phyloP scores from a whole-genome alignment of 192 early-diverging fungal genomes.

The Entophlyctis helioformis region DNA sequence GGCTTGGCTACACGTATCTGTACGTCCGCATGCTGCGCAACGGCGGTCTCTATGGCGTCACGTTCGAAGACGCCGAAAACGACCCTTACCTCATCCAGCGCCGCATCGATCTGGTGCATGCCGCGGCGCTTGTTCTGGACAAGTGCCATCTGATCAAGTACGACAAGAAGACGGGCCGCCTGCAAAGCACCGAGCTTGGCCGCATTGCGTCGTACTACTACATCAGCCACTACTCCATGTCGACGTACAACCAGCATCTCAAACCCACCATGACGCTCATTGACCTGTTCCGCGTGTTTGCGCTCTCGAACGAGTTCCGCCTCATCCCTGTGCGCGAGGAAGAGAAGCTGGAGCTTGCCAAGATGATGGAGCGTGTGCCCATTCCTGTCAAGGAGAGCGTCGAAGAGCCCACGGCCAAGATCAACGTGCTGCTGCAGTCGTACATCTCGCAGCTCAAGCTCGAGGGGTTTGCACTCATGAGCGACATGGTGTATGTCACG shows the following conservation, averaged over 20 bases:
- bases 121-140: slow-evolving; percentile 75
- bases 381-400: slow-evolving; percentile 88
- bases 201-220: slow-evolving; percentile 97
- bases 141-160: slow-evolving; percentile 91
- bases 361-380: slow-evolving; percentile 85
- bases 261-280: slow-evolving; percentile 82
- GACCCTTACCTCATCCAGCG: slow-evolving; percentile 74
- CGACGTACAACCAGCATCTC: slow-evolving; percentile 86
- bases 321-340: slow-evolving; percentile 89
- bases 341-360: slow-evolving; percentile 81
- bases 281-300: slow-evolving; percentile 82
- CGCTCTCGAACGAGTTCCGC: slow-evolving; percentile 84
- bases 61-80: slow-evolving; percentile 50
- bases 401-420: slow-evolving; percentile 85
- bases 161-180: slow-evolving; percentile 79
- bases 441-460: slow-evolving; percentile 91
- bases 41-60: slow-evolving; percentile 73
- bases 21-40: slow-evolving; percentile 95
- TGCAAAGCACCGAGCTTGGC: slow-evolving; percentile 84
- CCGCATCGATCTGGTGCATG: slow-evolving; percentile 81
- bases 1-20: slow-evolving; percentile 91
- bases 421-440: slow-evolving; percentile 85
- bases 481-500: slow-evolving; percentile 98
- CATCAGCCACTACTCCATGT: slow-evolving; percentile 82
- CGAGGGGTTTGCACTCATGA: slow-evolving; percentile 87